phyloP scores from a whole-genome alignment of 2,329 filamentous ascomycete genomes.

The Arthrobotrys entomopaga region DNA sequence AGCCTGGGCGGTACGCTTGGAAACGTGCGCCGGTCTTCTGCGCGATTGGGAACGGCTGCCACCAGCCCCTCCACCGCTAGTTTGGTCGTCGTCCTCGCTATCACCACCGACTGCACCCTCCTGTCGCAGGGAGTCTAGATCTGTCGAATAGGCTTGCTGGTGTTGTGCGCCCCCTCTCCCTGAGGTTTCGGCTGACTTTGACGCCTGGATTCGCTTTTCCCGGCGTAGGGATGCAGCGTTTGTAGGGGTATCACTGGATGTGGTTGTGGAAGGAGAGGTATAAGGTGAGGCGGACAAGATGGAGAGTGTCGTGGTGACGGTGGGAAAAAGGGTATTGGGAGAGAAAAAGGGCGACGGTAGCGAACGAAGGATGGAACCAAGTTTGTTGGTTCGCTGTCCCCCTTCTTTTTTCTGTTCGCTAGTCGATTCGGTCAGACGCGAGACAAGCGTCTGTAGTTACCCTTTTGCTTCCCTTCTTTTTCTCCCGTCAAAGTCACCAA shows the following conservation, averaged over 20 bases:
- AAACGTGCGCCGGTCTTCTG: constrained; percentile 69
- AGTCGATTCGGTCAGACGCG: not conserved
- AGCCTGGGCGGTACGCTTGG: constrained; percentile 83
- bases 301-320: constrained; percentile 45
- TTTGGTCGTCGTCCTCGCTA: constrained; percentile 40
- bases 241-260: constrained; percentile 53
- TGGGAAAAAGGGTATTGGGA: constrained; percentile 19
- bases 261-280: constrained; percentile 53
- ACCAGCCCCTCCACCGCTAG: constrained; percentile 52
- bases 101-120: constrained; percentile 37
- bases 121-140: constrained; percentile 47
- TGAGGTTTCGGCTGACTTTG: constrained; percentile 43
- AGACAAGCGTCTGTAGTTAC: constrained; percentile 1
- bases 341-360: constrained; percentile 4
- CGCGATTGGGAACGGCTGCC: constrained; percentile 50
- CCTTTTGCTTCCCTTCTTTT: constrained; percentile 9
- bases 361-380: constrained; percentile 15
- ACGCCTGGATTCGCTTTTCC: constrained; percentile 46
- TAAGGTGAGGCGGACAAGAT: constrained; percentile 56
- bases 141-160: constrained; percentile 45
- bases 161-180: constrained; percentile 48
- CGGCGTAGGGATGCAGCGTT: constrained; percentile 51
- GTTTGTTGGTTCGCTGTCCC: constrained; percentile 7
- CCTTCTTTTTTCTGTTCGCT: not conserved
- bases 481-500: not conserved